A percentile compares a stretch with the other conserved stretches of the same genome.
phyloP scores from a whole-genome alignment of 805 yeast species.

The Starmerella bacillaris region DNA sequence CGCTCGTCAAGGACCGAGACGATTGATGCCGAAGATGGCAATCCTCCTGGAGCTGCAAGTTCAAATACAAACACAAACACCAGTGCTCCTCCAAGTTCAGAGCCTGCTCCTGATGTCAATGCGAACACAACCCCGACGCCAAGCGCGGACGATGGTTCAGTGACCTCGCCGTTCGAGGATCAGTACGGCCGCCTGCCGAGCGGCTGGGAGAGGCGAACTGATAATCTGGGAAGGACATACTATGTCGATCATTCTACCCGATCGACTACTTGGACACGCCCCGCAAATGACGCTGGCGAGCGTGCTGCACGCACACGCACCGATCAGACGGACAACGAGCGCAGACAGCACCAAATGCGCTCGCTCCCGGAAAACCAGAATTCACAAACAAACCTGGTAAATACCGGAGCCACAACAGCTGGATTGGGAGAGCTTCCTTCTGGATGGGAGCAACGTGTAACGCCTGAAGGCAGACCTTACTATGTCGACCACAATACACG shows the following conservation, averaged over 20 bases:
- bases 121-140: conserved; percentile 5
- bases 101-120: too few species aligned
- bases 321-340: conserved; percentile 63
- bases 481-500: conserved; percentile 98
- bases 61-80: background rate
- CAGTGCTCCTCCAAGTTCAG: background rate
- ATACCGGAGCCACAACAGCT: conserved; percentile 77
- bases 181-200: conserved; percentile 92
- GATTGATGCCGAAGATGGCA: background rate
- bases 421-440: conserved; percentile 94
- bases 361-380: conserved; percentile 57
- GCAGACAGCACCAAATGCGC: conserved; percentile 79
- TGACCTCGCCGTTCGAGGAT: conserved; percentile 74
- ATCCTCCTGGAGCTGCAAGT: conserved; percentile 1
- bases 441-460: conserved; percentile 97
- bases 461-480: conserved; percentile 96
- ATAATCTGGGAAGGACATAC: conserved; percentile 90
- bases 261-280: conserved; percentile 98
- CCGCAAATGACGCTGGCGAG: conserved; percentile 62
- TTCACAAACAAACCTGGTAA: conserved; percentile 30
- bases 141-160: conserved; percentile 3
- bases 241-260: conserved; percentile 96
- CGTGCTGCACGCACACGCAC: conserved; percentile 40
- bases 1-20: background rate
- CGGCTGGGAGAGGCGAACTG: conserved; percentile 98